Conservation (phyloP, 208 protist species). For the Trichomonas gallinae region DNA sequence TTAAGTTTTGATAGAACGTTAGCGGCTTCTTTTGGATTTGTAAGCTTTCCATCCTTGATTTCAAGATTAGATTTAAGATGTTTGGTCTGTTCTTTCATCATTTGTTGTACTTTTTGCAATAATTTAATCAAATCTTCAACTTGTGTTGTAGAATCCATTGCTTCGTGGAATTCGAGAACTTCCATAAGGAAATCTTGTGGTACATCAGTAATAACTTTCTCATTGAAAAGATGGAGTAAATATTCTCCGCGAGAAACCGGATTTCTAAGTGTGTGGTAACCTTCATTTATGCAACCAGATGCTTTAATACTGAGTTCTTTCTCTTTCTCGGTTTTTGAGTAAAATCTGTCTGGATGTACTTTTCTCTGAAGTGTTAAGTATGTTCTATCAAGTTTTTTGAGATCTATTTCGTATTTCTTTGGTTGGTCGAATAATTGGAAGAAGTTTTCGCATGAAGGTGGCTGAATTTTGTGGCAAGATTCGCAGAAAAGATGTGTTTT, state of each 20-base stretch:
- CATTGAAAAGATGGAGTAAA: neutral
- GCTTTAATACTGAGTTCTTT: neutral
- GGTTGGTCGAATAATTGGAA: neutral
- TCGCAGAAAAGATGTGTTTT: neutral
- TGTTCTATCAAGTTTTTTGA: neutral
- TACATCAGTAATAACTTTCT: neutral
- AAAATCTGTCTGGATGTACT: slow-evolving; percentile 5
- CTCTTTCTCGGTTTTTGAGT: neutral
- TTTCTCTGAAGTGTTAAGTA: neutral
- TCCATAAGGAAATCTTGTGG: neutral
- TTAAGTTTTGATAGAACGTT: neutral
- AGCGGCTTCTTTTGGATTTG: neutral
- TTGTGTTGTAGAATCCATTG: neutral
- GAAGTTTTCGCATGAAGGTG: neutral
- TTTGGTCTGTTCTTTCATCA: neutral
- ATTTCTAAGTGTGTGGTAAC: neutral
- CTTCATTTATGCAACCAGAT: neutral
- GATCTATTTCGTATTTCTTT: neutral
- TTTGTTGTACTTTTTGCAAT: neutral
- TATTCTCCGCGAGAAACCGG: neutral
- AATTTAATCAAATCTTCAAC: neutral
- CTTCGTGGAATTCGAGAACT: neutral
- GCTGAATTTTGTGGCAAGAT: neutral
- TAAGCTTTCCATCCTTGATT: neutral
- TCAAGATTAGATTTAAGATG: neutral